phyloP scores from a whole-genome alignment of 306 rosid genomes.

The Comarum palustre region DNA sequence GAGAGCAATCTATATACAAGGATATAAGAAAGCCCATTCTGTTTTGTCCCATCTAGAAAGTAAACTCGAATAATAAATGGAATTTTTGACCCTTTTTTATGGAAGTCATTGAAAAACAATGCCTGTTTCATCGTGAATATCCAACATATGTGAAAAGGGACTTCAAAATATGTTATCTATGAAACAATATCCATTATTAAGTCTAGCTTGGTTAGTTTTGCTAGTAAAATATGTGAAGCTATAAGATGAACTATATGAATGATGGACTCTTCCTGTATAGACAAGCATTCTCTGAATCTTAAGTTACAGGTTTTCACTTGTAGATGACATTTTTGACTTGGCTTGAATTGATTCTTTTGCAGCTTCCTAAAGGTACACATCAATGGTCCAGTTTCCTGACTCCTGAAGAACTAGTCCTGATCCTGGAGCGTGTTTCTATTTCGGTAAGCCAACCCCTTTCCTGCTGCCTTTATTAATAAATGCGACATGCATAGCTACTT shows the following conservation, averaged over 20 bases:
- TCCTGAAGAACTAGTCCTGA: constrained; percentile 77
- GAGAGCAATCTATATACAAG: not conserved
- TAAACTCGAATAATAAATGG: too few relatives aligned
- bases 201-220: not conserved
- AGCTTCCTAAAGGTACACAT: constrained; percentile 95
- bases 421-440: constrained; percentile 66
- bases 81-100: not conserved
- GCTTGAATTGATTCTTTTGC: constrained; percentile 24
- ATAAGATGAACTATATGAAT: not conserved
- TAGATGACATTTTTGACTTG: not conserved
- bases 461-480: not conserved
- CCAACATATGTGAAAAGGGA: not conserved
- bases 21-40: not conserved
- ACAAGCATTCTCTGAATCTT: not conserved
- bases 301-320: not conserved
- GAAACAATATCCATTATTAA: not conserved
- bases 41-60: not conserved
- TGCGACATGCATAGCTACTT: not conserved
- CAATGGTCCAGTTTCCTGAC: constrained; percentile 78
- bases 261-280: not conserved
- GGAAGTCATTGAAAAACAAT: not conserved
- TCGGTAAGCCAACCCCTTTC: constrained; percentile 36
- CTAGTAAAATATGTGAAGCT: not conserved
- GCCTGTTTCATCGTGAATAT: not conserved
- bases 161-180: not conserved